These are phyloP conservation scores for Rhinocladiella mackenziei DNA, from an alignment of 2,329 filamentous ascomycete genomes.

Conservation along the genomic window DNA sequence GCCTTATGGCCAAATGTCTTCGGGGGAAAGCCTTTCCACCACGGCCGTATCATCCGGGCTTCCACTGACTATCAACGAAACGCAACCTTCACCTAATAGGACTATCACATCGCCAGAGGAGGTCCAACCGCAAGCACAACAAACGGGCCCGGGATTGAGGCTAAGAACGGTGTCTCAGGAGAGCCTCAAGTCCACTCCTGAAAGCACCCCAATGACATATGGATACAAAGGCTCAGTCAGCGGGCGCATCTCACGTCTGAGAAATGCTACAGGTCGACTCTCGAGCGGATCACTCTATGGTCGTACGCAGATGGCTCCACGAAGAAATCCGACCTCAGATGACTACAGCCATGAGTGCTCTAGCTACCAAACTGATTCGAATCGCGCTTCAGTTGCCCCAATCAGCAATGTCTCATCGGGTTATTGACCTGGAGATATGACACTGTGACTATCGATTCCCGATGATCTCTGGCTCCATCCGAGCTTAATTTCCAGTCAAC, in stretches of 20 bases:
- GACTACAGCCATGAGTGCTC: slow-evolving; percentile 22
- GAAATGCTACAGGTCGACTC: slow-evolving; percentile 13
- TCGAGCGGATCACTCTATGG: slow-evolving; percentile 17
- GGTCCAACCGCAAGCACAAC: neutral
- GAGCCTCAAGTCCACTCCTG: slow-evolving; percentile 10
- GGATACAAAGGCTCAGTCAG: slow-evolving; percentile 14
- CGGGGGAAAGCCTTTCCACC: slow-evolving; percentile 25
- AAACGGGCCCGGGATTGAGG: slow-evolving; percentile 3
- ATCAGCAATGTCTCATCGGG: slow-evolving; percentile 18
- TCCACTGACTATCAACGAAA: slow-evolving; percentile 9
- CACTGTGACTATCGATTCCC: neutral
- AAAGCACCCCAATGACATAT: slow-evolving; percentile 9
- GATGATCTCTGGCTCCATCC: no score
- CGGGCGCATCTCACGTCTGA: slow-evolving; percentile 14
- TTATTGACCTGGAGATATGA: slow-evolving; percentile 11
- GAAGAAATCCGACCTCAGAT: slow-evolving; percentile 11
- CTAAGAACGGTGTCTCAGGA: slow-evolving; percentile 7
- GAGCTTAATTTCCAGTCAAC: no score
- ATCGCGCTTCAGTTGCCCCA: slow-evolving; percentile 13
- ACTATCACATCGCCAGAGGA: neutral
- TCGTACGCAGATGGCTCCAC: slow-evolving; percentile 12
- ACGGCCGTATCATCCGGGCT: slow-evolving; percentile 2
- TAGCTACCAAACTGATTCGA: slow-evolving; percentile 19
- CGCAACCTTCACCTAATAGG: neutral
- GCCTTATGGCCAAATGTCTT: slow-evolving; percentile 33